Evolutionary conservation across 2,329 filamentous ascomycete genomes (phyloP), one percentile per base, ranked within the genome.

Genomic region (Fusarium dlaminii): DNA sequence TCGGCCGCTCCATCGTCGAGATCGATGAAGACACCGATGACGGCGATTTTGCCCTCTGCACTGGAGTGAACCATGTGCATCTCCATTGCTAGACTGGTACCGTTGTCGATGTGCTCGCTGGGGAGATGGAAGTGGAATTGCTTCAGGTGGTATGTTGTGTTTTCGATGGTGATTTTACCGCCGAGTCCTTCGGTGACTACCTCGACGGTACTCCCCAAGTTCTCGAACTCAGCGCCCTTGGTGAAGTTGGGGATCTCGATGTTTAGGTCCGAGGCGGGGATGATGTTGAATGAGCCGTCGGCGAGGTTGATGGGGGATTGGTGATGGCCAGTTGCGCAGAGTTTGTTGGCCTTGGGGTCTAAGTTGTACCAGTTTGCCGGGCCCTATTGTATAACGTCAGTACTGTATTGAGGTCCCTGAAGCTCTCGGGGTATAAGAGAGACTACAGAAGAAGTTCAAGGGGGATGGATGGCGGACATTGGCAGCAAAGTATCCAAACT

Each of bases 81-180:
- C 77, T 82, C 72, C 79, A 80, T 79, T 30, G 78, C 76, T 52
- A 73, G 63, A 54, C 75, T 79, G 1, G 70, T 73, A 13, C 84
- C 79, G 77, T 84, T 73, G 78, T 90, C 81, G 52, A 86, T 84
- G 75, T 91, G 89, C 82, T 91, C 89, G 48, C 87, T 87, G 1
- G 89, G 88, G 0, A 87, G 87, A 77, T 91, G 89, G 81, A 90
- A 89, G 79, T 90, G 89, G 81, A 90, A 90, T 73, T 90, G 89
- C 52, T 80, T 81, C 20, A 90, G 81, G 0, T 73, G 76, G 78
- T 86, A 89, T 22, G 81, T 76, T 22, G 79, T 79, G 36, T 81
- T 82, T 4, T 75, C 80, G 30, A 86, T 77, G 0, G 74, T 81
- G 8, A 88, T 83, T 17, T 83, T 86, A 36, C 87, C 87, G 56